A percentile compares a stretch with the other conserved stretches of the same genome.
Evolutionary conservation across 2,329 filamentous ascomycete genomes (phyloP).

Genomic region (Alternaria consortialis): DNA sequence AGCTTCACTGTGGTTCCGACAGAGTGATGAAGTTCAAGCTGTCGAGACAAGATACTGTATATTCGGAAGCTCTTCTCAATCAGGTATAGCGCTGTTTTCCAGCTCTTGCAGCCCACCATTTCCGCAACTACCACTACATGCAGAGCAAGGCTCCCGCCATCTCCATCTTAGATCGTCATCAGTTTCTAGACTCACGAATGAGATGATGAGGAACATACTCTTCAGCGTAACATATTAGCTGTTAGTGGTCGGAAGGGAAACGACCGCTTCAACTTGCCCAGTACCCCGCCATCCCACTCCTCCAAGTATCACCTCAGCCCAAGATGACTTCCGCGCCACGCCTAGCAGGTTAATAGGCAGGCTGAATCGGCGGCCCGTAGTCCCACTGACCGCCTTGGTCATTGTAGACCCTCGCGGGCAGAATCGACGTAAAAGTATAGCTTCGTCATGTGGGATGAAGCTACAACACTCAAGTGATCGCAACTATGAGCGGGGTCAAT

Average conservation of each 20-base stretch:
- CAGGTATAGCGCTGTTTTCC: slow-evolving; percentile 18
- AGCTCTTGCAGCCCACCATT: slow-evolving; percentile 11
- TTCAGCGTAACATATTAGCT: slow-evolving; percentile 13
- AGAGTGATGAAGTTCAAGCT: slow-evolving; percentile 21
- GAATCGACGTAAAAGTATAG: slow-evolving; percentile 37
- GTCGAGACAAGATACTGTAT: slow-evolving; percentile 22
- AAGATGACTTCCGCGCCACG: slow-evolving; percentile 17
- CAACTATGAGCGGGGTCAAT: slow-evolving; percentile 27
- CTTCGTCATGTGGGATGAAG: slow-evolving; percentile 34
- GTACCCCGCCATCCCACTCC: slow-evolving; percentile 27
- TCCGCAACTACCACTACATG: slow-evolving; percentile 14
- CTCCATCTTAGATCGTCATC: slow-evolving; percentile 20
- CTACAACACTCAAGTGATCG: slow-evolving; percentile 23
- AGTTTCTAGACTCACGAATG: slow-evolving; percentile 26
- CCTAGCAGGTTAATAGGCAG: slow-evolving; percentile 39
- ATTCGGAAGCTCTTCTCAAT: slow-evolving; percentile 33
- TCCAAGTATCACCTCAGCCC: slow-evolving; percentile 15
- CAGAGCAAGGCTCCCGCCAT: slow-evolving; percentile 29
- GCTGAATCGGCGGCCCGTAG: slow-evolving; percentile 48
- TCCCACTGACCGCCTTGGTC: slow-evolving; percentile 48
- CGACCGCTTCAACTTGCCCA: slow-evolving; percentile 25
- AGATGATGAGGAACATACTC: slow-evolving; percentile 19
- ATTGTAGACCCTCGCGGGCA: slow-evolving; percentile 37
- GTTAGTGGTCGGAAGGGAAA: not conserved
- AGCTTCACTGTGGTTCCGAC: slow-evolving; percentile 25